These are phyloP conservation scores for Torrubiellomyces zombiae DNA, from an alignment of 2,329 filamentous ascomycete species.

Conservation along the genomic window DNA sequence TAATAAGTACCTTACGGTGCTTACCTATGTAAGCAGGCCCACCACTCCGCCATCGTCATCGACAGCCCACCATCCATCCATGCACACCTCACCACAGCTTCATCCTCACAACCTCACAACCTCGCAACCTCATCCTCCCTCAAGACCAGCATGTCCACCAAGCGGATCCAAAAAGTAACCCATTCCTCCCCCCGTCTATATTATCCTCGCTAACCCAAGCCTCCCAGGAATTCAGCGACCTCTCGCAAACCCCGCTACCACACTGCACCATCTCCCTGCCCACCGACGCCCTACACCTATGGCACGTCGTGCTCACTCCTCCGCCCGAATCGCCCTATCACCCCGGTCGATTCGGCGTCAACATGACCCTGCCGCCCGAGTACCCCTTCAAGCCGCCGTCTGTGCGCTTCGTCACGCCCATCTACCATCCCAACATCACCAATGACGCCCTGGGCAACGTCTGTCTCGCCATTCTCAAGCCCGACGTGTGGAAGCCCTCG, in stretches of 20 bases:
- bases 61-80: conserved; percentile 1
- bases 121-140: neutral
- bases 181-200: neutral
- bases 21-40: too few relatives aligned
- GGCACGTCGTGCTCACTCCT: conserved; percentile 31
- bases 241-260: conserved; percentile 26
- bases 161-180: conserved; percentile 27
- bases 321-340: conserved; percentile 29
- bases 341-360: conserved; percentile 59
- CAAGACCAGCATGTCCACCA: conserved; percentile 24
- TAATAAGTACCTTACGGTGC: too few relatives aligned
- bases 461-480: conserved; percentile 69
- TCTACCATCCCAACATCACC: conserved; percentile 90
- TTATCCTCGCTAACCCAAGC: conserved; percentile 7
- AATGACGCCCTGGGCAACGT: conserved; percentile 75
- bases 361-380: conserved; percentile 55
- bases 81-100: conserved; percentile 1
- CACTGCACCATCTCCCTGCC: conserved; percentile 31
- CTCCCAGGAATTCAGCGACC: conserved; percentile 35
- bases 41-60: too few relatives aligned
- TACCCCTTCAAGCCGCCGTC: conserved; percentile 84
- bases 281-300: conserved; percentile 32
- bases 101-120: conserved; percentile 1
- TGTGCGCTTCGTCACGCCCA: conserved; percentile 69
- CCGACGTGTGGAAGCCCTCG: conserved; percentile 84